Base-by-base conservation (phyloP, 306 rosid species). In the Hylodesmum podocarpum region DNA sequence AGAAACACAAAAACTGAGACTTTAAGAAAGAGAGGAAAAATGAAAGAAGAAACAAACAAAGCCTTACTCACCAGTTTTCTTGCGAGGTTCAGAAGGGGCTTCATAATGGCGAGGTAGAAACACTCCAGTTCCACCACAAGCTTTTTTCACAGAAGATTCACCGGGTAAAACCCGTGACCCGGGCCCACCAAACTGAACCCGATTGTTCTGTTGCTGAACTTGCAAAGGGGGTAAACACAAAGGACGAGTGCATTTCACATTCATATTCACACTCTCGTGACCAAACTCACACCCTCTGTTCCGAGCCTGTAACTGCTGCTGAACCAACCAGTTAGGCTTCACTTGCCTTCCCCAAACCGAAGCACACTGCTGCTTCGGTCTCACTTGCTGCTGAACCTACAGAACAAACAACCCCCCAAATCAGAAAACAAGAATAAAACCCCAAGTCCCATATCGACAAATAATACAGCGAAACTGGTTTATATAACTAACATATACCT, bases 81-180 rank as follows among this genome's bases (percentile, higher is more conserved):
- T 88, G 39, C 87, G 90, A 44, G 87, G 40, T 11, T 90, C 91
- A 0, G 86, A 53, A 4, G 91, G 83, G 18, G 69, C 74, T 0
- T 63, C 73, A 18, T 94, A 87, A 10, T 83, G 84, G 21, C 98
- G 97, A 70, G 98, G 98, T 64, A 94, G 49, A 82, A 94, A 94
- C 1, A 94, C 98, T 1, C 98, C 98, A 2, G 98, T 94, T 22
- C 98, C 97, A 25, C 83, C 85, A 16, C 78, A 86, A 1, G 74
- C 89, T 18, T 80, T 88, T 59, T 85, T 91, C 24, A 16, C 79
- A 8, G 73, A 64, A 62, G 96, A 73, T 49, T 93, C 86, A 46
- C 72, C 81, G 0, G 40, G 82, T 1, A 62, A 12, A 9, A 72
- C 76, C 65, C 87, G 82, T 1, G 57, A 14, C 40, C 85, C 80